A percentile compares a stretch with the other conserved stretches of the same genome.
Conservation (phyloP, 345 rosid species). For the Pistacia integerrima region DNA sequence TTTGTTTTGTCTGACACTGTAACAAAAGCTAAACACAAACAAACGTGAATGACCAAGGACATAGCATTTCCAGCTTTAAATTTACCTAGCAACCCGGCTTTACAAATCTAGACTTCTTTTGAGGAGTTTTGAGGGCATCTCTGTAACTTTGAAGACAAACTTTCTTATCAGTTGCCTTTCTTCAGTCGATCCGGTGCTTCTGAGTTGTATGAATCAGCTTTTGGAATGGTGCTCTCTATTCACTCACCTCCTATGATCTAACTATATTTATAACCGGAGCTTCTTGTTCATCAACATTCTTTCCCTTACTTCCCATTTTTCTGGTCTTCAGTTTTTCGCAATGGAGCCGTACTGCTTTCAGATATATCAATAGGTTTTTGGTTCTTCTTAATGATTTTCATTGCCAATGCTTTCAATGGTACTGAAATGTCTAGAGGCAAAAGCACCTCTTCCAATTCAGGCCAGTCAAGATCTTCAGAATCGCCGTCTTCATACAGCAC, state of each 20-base stretch:
- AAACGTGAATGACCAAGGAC: no score
- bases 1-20: no score
- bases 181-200: neutral
- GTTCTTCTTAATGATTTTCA: no score
- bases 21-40: no score
- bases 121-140: neutral
- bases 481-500: no score
- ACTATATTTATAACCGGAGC: constrained; percentile 1
- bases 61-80: no score
- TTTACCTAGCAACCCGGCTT: neutral
- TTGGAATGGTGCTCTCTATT: neutral
- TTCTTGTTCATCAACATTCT: constrained; percentile 17
- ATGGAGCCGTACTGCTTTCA: constrained; percentile 13
- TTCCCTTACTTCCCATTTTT: constrained; percentile 7
- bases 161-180: constrained; percentile 4
- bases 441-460: no score
- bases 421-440: no score
- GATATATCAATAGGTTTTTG: constrained; percentile 31
- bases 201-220: neutral
- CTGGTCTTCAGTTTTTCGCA: constrained; percentile 15
- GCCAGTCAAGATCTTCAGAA: no score
- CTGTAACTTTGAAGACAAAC: no score
- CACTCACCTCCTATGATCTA: no score
- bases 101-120: neutral
- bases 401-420: no score